These are phyloP conservation scores for Penicillium sp. DNA, from an alignment of 2,329 filamentous ascomycete genomes.

Conservation along the genomic window DNA sequence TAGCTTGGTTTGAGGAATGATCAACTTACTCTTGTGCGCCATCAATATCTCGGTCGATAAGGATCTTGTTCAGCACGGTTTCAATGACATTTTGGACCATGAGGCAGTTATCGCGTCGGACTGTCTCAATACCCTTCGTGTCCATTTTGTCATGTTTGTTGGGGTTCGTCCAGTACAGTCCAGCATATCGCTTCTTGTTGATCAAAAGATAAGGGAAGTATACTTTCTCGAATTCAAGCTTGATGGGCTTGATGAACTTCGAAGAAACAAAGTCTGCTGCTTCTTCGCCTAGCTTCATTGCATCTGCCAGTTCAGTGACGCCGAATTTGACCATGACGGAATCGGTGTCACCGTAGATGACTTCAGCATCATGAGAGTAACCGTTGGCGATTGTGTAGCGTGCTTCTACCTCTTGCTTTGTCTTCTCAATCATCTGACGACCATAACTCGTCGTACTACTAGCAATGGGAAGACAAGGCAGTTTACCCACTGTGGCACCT, in stretches of 20 bases:
- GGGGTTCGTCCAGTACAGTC: constrained; percentile 93
- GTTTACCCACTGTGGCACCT: constrained; percentile 90
- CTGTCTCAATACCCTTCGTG: constrained; percentile 98
- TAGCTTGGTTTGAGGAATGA: neutral
- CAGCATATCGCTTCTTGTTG: constrained; percentile 99
- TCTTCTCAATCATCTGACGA: constrained; percentile 98
- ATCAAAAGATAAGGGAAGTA: constrained; percentile 97
- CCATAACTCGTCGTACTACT: constrained; percentile 97
- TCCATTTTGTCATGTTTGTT: constrained; percentile 99
- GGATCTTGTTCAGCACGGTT: constrained; percentile 89
- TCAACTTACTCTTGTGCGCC: constrained; percentile 83
- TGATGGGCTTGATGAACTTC: constrained; percentile 96
- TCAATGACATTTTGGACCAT: constrained; percentile 97
- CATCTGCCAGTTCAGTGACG: constrained; percentile 76
- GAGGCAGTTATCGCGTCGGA: constrained; percentile 92
- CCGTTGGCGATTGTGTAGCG: constrained; percentile 91
- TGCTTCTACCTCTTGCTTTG: constrained; percentile 89
- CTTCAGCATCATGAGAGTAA: constrained; percentile 89
- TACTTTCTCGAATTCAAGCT: constrained; percentile 98
- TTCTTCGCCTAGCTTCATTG: constrained; percentile 95
- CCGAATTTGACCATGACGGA: constrained; percentile 99
- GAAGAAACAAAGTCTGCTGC: constrained; percentile 82
- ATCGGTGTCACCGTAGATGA: constrained; percentile 98
- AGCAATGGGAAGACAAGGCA: constrained; percentile 91
- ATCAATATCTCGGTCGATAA: constrained; percentile 87